A percentile compares a stretch with the other conserved stretches of the same genome.
Conservation (phyloP, 768 basidiomycete species). For the Trametes sanguinea region DNA sequence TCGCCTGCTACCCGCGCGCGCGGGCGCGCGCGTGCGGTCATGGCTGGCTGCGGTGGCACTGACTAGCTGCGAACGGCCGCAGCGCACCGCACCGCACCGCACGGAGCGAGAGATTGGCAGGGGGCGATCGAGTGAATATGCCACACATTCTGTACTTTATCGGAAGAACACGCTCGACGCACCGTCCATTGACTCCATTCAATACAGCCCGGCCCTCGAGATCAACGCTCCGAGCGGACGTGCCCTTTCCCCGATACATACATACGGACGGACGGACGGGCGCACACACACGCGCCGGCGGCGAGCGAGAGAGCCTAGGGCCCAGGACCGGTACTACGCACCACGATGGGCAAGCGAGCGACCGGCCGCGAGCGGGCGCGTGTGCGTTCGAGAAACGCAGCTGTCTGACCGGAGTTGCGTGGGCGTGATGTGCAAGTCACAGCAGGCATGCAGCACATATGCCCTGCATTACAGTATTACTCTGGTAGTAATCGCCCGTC, state of each 20-base stretch:
- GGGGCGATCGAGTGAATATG: slow-evolving; percentile 16
- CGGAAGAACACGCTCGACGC: slow-evolving; percentile 13
- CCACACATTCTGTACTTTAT: background rate
- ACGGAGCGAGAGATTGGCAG: slow-evolving; percentile 15
- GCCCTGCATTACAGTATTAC: too few relatives aligned
- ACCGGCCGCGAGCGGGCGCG: background rate
- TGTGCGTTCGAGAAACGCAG: background rate
- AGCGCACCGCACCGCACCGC: background rate
- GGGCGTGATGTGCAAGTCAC: background rate
- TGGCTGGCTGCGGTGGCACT: too few relatives aligned
- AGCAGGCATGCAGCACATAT: too few relatives aligned
- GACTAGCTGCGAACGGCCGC: background rate
- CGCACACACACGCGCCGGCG: too few relatives aligned
- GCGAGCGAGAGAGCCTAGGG: background rate
- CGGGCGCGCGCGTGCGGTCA: too few relatives aligned
- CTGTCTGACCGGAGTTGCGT: too few relatives aligned
- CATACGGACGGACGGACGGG: too few relatives aligned
- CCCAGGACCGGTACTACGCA: background rate
- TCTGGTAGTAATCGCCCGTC: too few relatives aligned
- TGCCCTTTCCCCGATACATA: too few relatives aligned
- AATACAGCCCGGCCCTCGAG: background rate
- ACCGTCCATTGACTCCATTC: slow-evolving; percentile 7
- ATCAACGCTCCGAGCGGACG: background rate
- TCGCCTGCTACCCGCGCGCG: too few relatives aligned
- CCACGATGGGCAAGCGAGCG: background rate